These are phyloP conservation scores for Teunomyces panamensis DNA, from an alignment of 805 yeast genomes.

Conservation along the genomic window DNA sequence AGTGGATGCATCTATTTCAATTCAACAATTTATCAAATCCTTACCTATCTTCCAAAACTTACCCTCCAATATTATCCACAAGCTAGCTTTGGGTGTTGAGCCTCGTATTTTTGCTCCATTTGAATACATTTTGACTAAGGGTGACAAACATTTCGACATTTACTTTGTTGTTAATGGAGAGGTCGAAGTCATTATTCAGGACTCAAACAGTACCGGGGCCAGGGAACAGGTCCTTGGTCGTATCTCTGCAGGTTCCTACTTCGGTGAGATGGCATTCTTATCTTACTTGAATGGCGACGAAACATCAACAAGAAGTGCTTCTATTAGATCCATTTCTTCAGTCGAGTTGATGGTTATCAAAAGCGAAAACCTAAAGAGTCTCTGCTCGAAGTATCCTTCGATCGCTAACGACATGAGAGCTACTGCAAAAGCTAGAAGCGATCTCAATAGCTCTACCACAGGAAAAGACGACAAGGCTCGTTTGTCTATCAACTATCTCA, in stretches of 20 bases:
- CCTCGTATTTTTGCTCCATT: conserved; percentile 52
- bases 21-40: conserved; percentile 55
- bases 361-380: conserved; percentile 49
- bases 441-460: conserved; percentile 18
- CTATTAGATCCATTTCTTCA: conserved; percentile 57
- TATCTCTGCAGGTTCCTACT: conserved; percentile 59
- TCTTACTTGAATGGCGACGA: conserved; percentile 37
- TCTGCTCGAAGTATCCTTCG: conserved; percentile 57
- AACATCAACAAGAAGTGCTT: conserved; percentile 49
- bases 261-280: conserved; percentile 76
- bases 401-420: conserved; percentile 57
- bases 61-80: conserved; percentile 59
- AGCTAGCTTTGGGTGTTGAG: conserved; percentile 62
- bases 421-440: conserved; percentile 55
- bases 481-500: conserved; percentile 20
- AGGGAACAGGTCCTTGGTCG: conserved; percentile 52
- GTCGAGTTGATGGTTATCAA: conserved; percentile 61
- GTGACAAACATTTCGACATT: conserved; percentile 60
- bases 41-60: conserved; percentile 58
- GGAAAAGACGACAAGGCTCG: conserved; percentile 5
- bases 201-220: conserved; percentile 6
- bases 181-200: conserved; percentile 54
- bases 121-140: conserved; percentile 59
- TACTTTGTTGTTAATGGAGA: conserved; percentile 67
- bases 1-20: conserved; percentile 53